phyloP scores from a whole-genome alignment of 495 filamentous ascomycete genomes.

The Podospora appendiculata region DNA sequence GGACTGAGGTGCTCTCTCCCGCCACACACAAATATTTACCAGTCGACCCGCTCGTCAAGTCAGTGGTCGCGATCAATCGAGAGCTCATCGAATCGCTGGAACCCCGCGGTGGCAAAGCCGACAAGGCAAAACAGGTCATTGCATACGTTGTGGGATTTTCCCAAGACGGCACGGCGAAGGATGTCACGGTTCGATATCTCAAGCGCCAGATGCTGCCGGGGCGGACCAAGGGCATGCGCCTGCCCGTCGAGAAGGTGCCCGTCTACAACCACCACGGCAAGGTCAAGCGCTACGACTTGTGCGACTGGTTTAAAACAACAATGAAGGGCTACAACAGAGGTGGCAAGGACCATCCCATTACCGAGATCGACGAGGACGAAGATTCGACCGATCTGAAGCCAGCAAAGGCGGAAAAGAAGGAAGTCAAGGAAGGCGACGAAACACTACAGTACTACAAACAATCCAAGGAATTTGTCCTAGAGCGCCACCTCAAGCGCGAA shows the following conservation, averaged over 20 bases:
- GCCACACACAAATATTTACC: slow-evolving; percentile 68
- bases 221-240: slow-evolving; percentile 78
- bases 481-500: slow-evolving; percentile 84
- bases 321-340: slow-evolving; percentile 67
- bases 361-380: slow-evolving; percentile 69
- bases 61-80: slow-evolving; percentile 56
- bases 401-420: slow-evolving; percentile 61
- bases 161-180: slow-evolving; percentile 81
- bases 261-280: slow-evolving; percentile 67
- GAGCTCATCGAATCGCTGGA: slow-evolving; percentile 73
- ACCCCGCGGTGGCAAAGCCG: slow-evolving; percentile 70
- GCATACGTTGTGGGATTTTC: slow-evolving; percentile 87
- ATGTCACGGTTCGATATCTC: slow-evolving; percentile 89
- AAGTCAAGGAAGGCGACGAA: slow-evolving; percentile 63
- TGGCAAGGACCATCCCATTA: slow-evolving; percentile 41
- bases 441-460: slow-evolving; percentile 80
- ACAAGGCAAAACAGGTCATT: slow-evolving; percentile 81
- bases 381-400: slow-evolving; percentile 67
- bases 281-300: slow-evolving; percentile 58
- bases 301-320: slow-evolving; percentile 78
- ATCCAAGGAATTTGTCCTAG: slow-evolving; percentile 78
- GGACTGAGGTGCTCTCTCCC: slow-evolving; percentile 82
- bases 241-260: slow-evolving; percentile 69
- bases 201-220: slow-evolving; percentile 78
- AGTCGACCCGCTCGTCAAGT: slow-evolving; percentile 65